Percentiles rank a stretch among this genome's conserved stretches.
Conservation (phyloP, 352 stramenopile species). For the Globisporangium abappressorium region DNA sequence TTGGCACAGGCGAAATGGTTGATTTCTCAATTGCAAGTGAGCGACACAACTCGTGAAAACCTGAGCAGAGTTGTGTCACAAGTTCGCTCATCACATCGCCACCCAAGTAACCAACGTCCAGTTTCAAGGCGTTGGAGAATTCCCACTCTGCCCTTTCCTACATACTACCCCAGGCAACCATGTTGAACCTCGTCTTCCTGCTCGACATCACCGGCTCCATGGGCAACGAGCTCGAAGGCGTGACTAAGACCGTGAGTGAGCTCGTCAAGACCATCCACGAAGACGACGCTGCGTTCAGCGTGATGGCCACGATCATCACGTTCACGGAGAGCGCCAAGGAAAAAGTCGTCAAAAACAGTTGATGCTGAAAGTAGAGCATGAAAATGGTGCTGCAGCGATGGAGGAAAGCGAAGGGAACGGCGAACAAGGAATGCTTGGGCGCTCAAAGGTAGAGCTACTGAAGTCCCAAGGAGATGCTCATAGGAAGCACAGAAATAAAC, state of each 20-base stretch:
- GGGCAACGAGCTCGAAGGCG: conserved; percentile 44
- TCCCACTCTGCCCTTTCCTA: no score
- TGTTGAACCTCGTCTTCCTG: conserved; percentile 70
- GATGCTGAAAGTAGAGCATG: no score
- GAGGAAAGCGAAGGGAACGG: neutral
- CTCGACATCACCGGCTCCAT: conserved; percentile 79
- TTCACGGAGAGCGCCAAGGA: conserved; percentile 49
- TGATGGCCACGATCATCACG: conserved; percentile 72
- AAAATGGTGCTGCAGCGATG: neutral
- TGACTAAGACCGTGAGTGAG: conserved; percentile 52
- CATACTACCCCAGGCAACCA: conserved; percentile 13
- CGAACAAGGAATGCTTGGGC: neutral
- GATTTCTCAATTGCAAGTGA: no score
- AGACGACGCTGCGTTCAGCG: conserved; percentile 30
- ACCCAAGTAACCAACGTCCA: neutral
- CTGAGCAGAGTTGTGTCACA: neutral
- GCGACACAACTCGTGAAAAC: neutral
- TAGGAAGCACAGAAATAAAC: neutral
- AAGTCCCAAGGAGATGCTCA: neutral
- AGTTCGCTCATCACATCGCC: neutral
- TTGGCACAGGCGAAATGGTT: no score
- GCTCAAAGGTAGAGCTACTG: neutral
- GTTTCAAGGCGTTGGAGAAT: no score
- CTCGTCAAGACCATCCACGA: conserved; percentile 52
- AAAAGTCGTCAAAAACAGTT: no score